Evolutionary conservation across 306 rosid genomes (phyloP).

Genomic region (Elaeagnus macrophylla): DNA sequence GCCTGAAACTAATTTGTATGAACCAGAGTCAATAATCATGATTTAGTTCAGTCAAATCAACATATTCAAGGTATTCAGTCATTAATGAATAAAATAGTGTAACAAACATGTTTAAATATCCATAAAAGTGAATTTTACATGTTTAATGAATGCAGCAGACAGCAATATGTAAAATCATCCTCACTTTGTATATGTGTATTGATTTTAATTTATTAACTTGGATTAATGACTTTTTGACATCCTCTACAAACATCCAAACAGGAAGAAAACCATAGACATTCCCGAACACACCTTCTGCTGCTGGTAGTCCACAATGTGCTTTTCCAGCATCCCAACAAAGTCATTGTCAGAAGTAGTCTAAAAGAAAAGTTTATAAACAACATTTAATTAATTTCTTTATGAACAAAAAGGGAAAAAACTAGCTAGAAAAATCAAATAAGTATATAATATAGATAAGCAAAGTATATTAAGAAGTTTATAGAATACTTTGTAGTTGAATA

Average conservation of each 20-base stretch:
- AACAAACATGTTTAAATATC: too few relatives aligned
- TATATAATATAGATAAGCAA: too few relatives aligned
- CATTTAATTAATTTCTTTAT: not conserved
- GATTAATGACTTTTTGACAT: too few relatives aligned
- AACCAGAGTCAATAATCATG: too few relatives aligned
- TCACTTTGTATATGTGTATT: too few relatives aligned
- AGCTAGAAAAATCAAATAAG: not conserved
- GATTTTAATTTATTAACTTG: too few relatives aligned
- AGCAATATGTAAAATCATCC: too few relatives aligned
- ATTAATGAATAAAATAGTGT: not conserved
- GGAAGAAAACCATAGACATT: not conserved
- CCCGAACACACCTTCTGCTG: slow-evolving; percentile 57
- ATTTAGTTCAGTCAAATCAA: not conserved
- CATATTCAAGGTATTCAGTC: not conserved
- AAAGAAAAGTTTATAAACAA: slow-evolving; percentile 3
- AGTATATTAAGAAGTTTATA: not conserved
- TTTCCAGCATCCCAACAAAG: slow-evolving; percentile 54
- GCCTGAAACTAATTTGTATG: slow-evolving; percentile 49
- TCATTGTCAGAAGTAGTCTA: slow-evolving; percentile 65
- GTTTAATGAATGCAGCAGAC: too few relatives aligned
- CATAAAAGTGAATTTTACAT: too few relatives aligned
- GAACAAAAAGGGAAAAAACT: not conserved
- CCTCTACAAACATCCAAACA: not conserved
- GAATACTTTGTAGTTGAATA: slow-evolving; percentile 3
- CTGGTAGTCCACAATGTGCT: slow-evolving; percentile 64